These are phyloP conservation scores for Cryptosporidium andersoni DNA, from an alignment of 169 alveolate genomes.

Conservation along the genomic window DNA sequence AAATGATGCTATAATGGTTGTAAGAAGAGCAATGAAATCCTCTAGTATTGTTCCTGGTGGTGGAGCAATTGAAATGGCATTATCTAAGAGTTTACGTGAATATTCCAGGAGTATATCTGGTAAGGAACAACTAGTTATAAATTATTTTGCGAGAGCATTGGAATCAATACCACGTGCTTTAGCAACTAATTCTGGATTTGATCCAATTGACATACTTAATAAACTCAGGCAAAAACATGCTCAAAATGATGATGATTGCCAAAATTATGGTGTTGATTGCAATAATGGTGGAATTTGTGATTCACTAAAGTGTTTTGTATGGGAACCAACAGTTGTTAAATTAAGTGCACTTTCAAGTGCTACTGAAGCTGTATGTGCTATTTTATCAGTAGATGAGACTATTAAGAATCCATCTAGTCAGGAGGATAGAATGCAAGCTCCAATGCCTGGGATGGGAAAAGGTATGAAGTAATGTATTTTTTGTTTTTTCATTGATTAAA, in stretches of 20 bases:
- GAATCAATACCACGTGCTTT: conserved; percentile 95
- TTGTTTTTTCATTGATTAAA: background rate
- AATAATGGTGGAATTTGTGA: conserved; percentile 89
- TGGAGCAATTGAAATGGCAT: conserved; percentile 93
- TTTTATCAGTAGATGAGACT: conserved; percentile 96
- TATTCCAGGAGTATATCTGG: conserved; percentile 87
- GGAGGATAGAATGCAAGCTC: conserved; percentile 71
- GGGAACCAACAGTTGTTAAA: conserved; percentile 97
- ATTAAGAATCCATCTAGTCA: conserved; percentile 90
- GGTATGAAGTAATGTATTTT: too few relatives aligned
- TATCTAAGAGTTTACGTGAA: conserved; percentile 79
- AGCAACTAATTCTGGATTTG: conserved; percentile 97
- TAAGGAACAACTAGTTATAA: conserved; percentile 91
- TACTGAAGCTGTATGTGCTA: conserved; percentile 97
- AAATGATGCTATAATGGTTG: conserved; percentile 96
- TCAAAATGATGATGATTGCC: conserved; percentile 77
- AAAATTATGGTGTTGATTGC: conserved; percentile 96
- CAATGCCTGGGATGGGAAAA: conserved; percentile 65
- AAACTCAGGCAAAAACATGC: conserved; percentile 93
- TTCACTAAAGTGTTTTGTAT: conserved; percentile 84
- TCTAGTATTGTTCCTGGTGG: conserved; percentile 95
- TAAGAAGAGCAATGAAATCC: conserved; percentile 91
- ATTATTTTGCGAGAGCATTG: conserved; percentile 93
- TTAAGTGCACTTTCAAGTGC: conserved; percentile 95
- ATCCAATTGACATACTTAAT: conserved; percentile 92